phyloP scores from a whole-genome alignment of 768 basidiomycete species.

The Cubamyces sp. region DNA sequence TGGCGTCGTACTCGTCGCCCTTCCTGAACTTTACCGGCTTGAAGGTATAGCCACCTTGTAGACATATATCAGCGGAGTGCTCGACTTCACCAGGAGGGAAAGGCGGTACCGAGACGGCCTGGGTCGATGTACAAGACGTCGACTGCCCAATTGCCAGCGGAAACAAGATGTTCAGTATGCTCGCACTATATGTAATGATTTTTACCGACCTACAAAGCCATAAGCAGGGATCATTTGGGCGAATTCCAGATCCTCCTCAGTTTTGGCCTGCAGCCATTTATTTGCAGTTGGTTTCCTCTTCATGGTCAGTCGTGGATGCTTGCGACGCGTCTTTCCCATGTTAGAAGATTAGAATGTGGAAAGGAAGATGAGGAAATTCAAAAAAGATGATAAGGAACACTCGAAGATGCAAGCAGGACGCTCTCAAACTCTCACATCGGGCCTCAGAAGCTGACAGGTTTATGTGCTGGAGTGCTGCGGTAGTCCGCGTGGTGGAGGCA shows the following conservation, averaged over 20 bases:
- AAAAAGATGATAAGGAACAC: neutral
- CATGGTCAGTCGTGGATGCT: neutral
- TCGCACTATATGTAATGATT: too few relatives aligned
- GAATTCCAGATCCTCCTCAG: slow-evolving; percentile 2
- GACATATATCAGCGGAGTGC: neutral
- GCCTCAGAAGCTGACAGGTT: neutral
- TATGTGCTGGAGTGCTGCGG: slow-evolving; percentile 11
- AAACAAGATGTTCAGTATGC: too few relatives aligned
- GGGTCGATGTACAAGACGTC: neutral
- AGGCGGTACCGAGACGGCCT: neutral
- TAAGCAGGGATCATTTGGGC: neutral
- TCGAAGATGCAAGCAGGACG: neutral
- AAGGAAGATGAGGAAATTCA: neutral
- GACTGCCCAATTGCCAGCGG: neutral
- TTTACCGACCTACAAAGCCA: neutral
- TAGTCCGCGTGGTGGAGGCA: neutral
- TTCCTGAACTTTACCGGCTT: slow-evolving; percentile 5
- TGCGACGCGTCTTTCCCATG: neutral
- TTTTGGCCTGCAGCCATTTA: neutral
- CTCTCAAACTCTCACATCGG: neutral
- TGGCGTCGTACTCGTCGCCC: slow-evolving; percentile 21
- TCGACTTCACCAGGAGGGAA: too few relatives aligned
- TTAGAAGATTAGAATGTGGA: neutral
- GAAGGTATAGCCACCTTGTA: neutral
- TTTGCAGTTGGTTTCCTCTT: neutral